phyloP scores from a whole-genome alignment of 352 stramenopile genomes.

The Pythium chondricola region DNA sequence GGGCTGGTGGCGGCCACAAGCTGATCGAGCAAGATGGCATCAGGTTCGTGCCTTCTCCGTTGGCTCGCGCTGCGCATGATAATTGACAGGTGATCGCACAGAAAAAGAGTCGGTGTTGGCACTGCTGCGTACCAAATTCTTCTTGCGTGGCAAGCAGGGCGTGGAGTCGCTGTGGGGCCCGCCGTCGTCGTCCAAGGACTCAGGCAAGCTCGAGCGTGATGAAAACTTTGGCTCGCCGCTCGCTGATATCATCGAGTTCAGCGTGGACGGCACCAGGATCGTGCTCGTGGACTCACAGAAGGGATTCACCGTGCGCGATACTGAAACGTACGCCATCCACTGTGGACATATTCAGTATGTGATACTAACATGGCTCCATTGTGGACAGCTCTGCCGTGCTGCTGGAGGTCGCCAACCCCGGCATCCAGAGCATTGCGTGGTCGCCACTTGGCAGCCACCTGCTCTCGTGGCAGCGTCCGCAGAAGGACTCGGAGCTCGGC shows the following conservation, averaged over 20 bases:
- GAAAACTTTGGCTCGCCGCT: constrained; percentile 35
- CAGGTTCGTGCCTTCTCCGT: too few relatives aligned
- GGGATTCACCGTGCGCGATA: constrained; percentile 64
- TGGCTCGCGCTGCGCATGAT: too few relatives aligned
- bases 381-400: too few relatives aligned
- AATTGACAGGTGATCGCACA: not conserved
- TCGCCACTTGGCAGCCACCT: constrained; percentile 78
- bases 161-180: constrained; percentile 76
- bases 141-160: constrained; percentile 67
- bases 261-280: constrained; percentile 52
- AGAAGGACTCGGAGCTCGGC: constrained; percentile 58
- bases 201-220: constrained; percentile 45
- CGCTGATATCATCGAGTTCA: constrained; percentile 74
- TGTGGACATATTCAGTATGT: too few relatives aligned
- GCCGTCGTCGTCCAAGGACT: constrained; percentile 42
- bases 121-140: constrained; percentile 73
- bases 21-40: too few relatives aligned
- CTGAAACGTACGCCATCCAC: constrained; percentile 39
- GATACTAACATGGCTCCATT: too few relatives aligned
- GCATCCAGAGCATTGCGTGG: constrained; percentile 75
- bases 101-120: constrained; percentile 15
- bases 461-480: constrained; percentile 83
- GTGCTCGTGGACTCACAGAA: constrained; percentile 53
- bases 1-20: too few relatives aligned
- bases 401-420: constrained; percentile 56